Evolutionary conservation across 2,329 filamentous ascomycete genomes (phyloP).

Genomic region (Aspergillus felis): DNA sequence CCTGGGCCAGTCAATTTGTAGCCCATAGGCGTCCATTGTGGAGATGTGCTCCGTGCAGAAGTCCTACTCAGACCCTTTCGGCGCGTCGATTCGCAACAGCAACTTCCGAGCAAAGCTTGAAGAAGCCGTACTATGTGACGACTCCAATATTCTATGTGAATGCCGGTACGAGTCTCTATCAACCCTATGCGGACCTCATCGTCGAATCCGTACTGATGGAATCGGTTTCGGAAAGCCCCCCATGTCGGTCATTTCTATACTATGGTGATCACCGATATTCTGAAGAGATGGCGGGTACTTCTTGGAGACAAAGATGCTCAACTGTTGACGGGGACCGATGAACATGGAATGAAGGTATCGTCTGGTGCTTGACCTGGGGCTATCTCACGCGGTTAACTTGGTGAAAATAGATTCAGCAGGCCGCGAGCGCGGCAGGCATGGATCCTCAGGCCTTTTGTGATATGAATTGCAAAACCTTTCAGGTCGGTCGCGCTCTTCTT

Average conservation of each 20-base stretch:
- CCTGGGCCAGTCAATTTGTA: conserved; percentile 27
- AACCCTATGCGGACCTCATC: background rate
- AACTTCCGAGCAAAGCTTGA: conserved; percentile 17
- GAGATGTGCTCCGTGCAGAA: conserved; percentile 28
- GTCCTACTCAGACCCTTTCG: conserved; percentile 15
- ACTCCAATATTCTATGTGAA: conserved; percentile 99
- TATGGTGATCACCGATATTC: conserved; percentile 83
- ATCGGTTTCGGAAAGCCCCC: conserved; percentile 57
- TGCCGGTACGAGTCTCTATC: conserved; percentile 55
- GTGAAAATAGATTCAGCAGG: conserved; percentile 66
- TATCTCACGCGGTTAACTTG: conserved; percentile 13
- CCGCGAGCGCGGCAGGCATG: conserved; percentile 66
- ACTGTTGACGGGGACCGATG: conserved; percentile 88
- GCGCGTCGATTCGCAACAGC: conserved; percentile 29
- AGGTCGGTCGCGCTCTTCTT: conserved; percentile 36
- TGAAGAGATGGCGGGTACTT: conserved; percentile 86
- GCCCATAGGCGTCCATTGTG: conserved; percentile 20
- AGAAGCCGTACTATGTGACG: conserved; percentile 91
- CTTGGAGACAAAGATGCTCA: conserved; percentile 63
- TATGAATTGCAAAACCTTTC: conserved; percentile 73
- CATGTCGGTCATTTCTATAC: conserved; percentile 94
- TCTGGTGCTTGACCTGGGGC: background rate
- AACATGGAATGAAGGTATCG: conserved; percentile 83
- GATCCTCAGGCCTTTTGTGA: conserved; percentile 86
- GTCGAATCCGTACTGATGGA: background rate